These are phyloP conservation scores for Sparassis latifolia DNA, from an alignment of 1,284 basidiomycete genomes.

Conservation along the genomic window DNA sequence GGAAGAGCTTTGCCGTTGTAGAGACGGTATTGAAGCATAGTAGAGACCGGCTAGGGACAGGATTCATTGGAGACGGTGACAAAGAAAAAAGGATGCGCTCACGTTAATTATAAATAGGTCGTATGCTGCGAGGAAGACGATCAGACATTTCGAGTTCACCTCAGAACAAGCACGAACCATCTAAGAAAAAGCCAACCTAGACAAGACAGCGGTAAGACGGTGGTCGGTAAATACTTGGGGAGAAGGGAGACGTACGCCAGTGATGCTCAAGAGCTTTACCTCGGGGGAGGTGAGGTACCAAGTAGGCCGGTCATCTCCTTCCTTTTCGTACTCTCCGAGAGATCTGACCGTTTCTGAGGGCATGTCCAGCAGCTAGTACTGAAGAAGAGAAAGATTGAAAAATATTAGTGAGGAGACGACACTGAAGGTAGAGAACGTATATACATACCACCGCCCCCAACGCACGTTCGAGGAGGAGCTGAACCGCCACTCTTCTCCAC, in stretches of 20 bases:
- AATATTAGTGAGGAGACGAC: not conserved
- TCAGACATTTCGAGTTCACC: not conserved
- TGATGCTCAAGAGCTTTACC: slow-evolving; percentile 52
- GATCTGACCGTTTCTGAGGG: slow-evolving; percentile 12
- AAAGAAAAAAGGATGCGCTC: slow-evolving; percentile 14
- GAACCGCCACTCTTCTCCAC: no score
- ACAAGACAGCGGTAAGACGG: not conserved
- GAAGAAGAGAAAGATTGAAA: not conserved
- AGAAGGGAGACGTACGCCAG: slow-evolving; percentile 39
- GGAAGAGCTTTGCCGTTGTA: slow-evolving; percentile 52
- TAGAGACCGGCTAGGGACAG: slow-evolving; percentile 51
- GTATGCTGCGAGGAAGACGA: slow-evolving; percentile 40
- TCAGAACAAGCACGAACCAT: slow-evolving; percentile 34
- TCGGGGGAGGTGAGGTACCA: slow-evolving; percentile 43
- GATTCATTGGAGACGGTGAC: not conserved
- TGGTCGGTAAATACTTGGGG: slow-evolving; percentile 5
- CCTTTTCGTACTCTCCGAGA: slow-evolving; percentile 43
- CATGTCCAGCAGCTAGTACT: not conserved
- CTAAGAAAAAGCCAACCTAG: slow-evolving; percentile 65
- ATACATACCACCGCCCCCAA: not conserved
- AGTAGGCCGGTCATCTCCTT: slow-evolving; percentile 33
- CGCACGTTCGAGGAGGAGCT: not conserved
- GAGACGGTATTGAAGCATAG: slow-evolving; percentile 71
- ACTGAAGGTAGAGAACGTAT: not conserved
- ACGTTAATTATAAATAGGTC: slow-evolving; percentile 78